phyloP scores from a whole-genome alignment of 352 stramenopile species.

The Saprolegnia diclina region DNA sequence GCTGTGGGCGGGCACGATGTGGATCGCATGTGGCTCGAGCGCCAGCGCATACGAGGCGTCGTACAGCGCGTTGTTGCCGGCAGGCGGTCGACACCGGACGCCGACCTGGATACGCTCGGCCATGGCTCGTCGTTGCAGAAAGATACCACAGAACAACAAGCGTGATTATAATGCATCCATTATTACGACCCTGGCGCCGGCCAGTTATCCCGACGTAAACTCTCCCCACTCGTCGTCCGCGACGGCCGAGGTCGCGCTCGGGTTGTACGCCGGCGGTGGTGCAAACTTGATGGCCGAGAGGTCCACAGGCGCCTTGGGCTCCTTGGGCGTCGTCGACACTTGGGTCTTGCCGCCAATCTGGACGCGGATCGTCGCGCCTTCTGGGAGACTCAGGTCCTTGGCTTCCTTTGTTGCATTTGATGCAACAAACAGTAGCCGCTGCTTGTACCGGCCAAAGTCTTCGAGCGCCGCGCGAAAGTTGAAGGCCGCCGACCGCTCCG shows the following conservation, averaged over 20 bases:
- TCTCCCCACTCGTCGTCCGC: conserved; percentile 78
- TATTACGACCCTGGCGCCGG: too few species aligned
- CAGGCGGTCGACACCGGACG: conserved; percentile 21
- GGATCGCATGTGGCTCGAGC: background rate
- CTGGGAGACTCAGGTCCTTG: conserved; percentile 54
- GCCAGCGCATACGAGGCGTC: background rate
- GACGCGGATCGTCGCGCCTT: conserved; percentile 73
- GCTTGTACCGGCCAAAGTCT: conserved; percentile 75
- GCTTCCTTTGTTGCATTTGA: conserved; percentile 33
- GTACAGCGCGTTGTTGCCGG: conserved; percentile 9
- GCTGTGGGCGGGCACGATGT: conserved; percentile 12
- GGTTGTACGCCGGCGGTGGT: conserved; percentile 33
- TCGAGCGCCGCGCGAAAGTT: conserved; percentile 83
- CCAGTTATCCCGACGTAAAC: conserved; percentile 72
- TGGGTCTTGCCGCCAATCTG: conserved; percentile 36
- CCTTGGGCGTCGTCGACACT: conserved; percentile 34
- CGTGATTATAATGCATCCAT: too few species aligned
- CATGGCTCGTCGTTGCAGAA: background rate
- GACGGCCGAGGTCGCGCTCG: conserved; percentile 30
- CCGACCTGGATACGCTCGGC: conserved; percentile 19
- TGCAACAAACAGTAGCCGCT: conserved; percentile 50
- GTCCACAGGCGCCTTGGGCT: conserved; percentile 39
- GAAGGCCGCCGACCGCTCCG: conserved; percentile 65
- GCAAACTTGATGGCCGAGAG: conserved; percentile 34
- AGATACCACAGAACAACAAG: background rate